Evolutionary conservation across 1,284 basidiomycete genomes (phyloP).

Genomic region (Somion occarium): DNA sequence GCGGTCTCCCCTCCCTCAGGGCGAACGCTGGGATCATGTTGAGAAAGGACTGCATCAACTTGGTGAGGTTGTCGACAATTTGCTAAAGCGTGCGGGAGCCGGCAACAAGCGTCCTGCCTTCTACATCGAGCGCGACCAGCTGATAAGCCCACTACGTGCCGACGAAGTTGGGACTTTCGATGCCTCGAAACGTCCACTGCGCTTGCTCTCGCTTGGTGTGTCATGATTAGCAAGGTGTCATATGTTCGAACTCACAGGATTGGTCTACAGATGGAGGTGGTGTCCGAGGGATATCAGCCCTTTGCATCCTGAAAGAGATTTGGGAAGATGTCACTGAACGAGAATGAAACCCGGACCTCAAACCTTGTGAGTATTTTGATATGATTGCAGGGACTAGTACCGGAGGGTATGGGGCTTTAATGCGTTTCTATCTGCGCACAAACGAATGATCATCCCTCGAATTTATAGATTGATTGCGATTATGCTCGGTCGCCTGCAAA

Average conservation of each 20-base stretch:
- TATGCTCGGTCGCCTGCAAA: slow-evolving; percentile 2
- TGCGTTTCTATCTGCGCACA: background rate
- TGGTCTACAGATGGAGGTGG: slow-evolving; percentile 1
- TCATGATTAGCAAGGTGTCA: background rate
- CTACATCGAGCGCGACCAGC: background rate
- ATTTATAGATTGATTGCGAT: background rate
- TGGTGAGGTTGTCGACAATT: background rate
- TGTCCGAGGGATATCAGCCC: slow-evolving; percentile 1
- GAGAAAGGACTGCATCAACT: background rate
- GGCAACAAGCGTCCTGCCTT: background rate
- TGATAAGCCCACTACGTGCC: background rate
- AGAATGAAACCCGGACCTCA: background rate
- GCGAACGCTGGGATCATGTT: background rate
- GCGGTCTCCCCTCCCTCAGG: background rate
- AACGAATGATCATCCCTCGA: background rate
- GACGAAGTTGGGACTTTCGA: background rate
- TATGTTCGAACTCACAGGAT: background rate
- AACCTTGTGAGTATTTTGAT: slow-evolving; percentile 5
- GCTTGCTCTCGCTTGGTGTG: slow-evolving; percentile 1
- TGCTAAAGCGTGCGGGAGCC: background rate
- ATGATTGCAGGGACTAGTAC: slow-evolving; percentile 6
- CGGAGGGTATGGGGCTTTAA: background rate
- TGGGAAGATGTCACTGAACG: background rate
- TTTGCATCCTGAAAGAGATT: background rate
- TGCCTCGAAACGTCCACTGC: background rate